phyloP scores from a whole-genome alignment of 2,329 filamentous ascomycete genomes.

The Cladosporium oxysporum region DNA sequence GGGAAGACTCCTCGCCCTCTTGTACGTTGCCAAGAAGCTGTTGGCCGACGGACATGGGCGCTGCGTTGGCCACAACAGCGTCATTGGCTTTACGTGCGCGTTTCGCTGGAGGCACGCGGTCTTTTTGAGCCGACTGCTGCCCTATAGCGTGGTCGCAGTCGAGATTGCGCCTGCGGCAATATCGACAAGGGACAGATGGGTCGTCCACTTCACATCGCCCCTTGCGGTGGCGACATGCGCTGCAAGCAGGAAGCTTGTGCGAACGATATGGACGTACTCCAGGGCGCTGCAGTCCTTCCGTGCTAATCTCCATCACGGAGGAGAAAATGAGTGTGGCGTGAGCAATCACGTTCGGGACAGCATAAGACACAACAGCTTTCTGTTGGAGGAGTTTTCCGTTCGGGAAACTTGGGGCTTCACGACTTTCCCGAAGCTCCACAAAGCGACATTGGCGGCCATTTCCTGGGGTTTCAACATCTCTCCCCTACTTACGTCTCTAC shows the following conservation, averaged over 20 bases:
- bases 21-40: background rate
- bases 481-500: background rate
- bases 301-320: background rate
- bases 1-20: background rate
- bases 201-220: constrained; percentile 10
- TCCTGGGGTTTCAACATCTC: background rate
- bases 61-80: background rate
- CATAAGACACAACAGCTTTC: background rate
- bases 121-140: background rate
- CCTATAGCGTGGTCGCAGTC: constrained; percentile 3
- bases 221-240: constrained; percentile 14
- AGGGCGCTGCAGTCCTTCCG: background rate
- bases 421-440: background rate
- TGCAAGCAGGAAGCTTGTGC: constrained; percentile 19
- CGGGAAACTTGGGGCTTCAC: background rate
- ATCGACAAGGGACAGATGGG: constrained; percentile 9
- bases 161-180: constrained; percentile 6
- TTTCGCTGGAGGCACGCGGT: background rate
- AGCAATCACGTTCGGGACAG: background rate
- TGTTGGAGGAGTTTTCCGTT: background rate
- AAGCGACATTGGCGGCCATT: background rate
- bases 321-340: background rate
- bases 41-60: background rate
- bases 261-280: constrained; percentile 14
- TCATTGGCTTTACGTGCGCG: background rate